Evolutionary conservation across 495 filamentous ascomycete genomes (phyloP).

Genomic region (Penicillium taxi): DNA sequence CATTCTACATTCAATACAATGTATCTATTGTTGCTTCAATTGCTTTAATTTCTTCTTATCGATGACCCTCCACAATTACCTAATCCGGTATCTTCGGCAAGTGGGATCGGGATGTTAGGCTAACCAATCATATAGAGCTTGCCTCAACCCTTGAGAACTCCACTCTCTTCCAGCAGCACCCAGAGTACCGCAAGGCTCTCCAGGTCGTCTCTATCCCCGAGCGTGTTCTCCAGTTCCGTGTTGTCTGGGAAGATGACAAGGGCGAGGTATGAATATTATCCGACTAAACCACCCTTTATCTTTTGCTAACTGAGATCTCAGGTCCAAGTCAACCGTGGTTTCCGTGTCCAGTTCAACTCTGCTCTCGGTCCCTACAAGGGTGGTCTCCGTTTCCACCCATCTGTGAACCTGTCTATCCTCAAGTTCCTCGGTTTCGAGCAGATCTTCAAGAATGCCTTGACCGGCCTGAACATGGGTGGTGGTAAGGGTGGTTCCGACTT

Average conservation of each 20-base stretch:
- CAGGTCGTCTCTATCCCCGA: conserved; percentile 85
- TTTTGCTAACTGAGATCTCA: conserved; percentile 21
- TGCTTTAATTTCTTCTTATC: neutral
- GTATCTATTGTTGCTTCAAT: neutral
- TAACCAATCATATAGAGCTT: conserved; percentile 59
- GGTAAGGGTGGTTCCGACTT: conserved; percentile 99
- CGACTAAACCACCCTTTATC: neutral
- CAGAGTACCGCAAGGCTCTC: conserved; percentile 88
- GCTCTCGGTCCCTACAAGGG: conserved; percentile 98
- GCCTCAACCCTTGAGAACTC: conserved; percentile 88
- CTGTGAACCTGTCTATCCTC: conserved; percentile 93
- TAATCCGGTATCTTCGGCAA: conserved; percentile 20
- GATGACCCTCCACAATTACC: conserved; percentile 4
- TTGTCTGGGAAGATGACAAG: conserved; percentile 93
- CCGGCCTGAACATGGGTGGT: conserved; percentile 93
- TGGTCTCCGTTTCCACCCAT: conserved; percentile 89
- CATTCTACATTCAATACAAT: neutral
- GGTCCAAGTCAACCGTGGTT: conserved; percentile 91
- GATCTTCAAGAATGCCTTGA: conserved; percentile 99
- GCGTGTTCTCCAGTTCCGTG: conserved; percentile 94
- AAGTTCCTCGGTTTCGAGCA: conserved; percentile 99
- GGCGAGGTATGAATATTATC: conserved; percentile 34
- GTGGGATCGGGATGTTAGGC: conserved; percentile 14
- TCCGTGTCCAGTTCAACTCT: conserved; percentile 98
- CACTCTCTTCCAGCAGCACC: conserved; percentile 85